phyloP scores from a whole-genome alignment of 1,284 basidiomycete species.

The Fomitopsis palustris region DNA sequence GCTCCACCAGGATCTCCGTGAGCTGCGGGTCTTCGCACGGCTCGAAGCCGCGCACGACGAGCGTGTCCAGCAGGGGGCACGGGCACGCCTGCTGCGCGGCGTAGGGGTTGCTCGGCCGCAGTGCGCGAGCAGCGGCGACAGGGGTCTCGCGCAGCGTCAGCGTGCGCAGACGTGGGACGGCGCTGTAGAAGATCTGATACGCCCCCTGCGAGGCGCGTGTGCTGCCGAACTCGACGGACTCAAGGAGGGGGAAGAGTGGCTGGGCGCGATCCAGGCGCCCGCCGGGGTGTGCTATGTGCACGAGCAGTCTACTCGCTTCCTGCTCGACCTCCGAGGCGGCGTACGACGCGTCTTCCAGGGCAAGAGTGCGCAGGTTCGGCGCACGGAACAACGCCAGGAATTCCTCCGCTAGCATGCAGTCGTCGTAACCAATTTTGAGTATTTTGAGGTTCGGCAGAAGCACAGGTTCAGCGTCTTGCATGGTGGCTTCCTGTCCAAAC shows the following conservation, averaged over 20 bases:
- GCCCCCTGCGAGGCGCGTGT: conserved; percentile 12
- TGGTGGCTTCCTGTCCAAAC: background rate
- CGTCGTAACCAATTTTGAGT: conserved; percentile 18
- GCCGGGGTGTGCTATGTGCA: background rate
- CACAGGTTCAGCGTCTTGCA: conserved; percentile 6
- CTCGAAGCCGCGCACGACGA: background rate
- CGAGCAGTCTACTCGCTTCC: conserved; percentile 15
- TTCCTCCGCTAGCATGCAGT: conserved; percentile 7
- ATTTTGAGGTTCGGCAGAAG: conserved; percentile 12
- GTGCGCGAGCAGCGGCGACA: background rate
- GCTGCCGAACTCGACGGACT: background rate
- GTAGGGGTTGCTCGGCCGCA: conserved; percentile 1
- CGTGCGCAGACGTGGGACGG: conserved; percentile 10
- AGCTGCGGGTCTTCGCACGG: background rate
- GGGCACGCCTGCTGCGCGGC: conserved; percentile 1
- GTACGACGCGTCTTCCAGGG: conserved; percentile 14
- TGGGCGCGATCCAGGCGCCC: background rate
- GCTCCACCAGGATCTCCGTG: conserved; percentile 1
- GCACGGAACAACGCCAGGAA: conserved; percentile 12
- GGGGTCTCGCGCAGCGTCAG: conserved; percentile 8
- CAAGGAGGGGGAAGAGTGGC: conserved; percentile 12
- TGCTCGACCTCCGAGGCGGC: conserved; percentile 10
- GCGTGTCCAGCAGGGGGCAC: conserved; percentile 5
- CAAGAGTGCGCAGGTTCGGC: conserved; percentile 9
- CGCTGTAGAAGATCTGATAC: conserved; percentile 13